phyloP scores from a whole-genome alignment of 768 basidiomycete genomes.

The Tricholoma furcatifolium region DNA sequence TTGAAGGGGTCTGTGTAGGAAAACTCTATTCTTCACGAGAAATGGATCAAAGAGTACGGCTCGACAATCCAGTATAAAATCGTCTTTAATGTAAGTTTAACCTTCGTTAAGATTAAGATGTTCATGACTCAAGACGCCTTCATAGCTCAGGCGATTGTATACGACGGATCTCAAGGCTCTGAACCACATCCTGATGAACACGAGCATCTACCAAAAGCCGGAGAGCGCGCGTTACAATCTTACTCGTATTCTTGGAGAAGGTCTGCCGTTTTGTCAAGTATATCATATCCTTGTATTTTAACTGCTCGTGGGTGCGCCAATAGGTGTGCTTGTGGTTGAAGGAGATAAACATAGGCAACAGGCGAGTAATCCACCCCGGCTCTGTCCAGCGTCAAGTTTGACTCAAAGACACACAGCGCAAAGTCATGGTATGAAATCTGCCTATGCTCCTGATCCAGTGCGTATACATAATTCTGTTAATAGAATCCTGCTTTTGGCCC shows the following conservation, averaged over 20 bases:
- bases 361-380: slow-evolving; percentile 19
- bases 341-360: slow-evolving; percentile 46
- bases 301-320: not conserved
- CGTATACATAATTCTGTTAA: not conserved
- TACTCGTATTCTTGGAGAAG: slow-evolving; percentile 41
- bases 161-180: slow-evolving; percentile 43
- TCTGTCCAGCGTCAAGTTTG: not conserved
- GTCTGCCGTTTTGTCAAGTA: slow-evolving; percentile 20
- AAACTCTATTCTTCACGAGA: slow-evolving; percentile 26
- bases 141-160: slow-evolving; percentile 15
- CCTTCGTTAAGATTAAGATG: slow-evolving; percentile 47
- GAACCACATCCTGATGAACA: slow-evolving; percentile 60
- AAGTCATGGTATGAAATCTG: slow-evolving; percentile 35
- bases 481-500: slow-evolving; percentile 70
- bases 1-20: slow-evolving; percentile 24
- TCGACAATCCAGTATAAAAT: slow-evolving; percentile 15
- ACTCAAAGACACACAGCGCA: slow-evolving; percentile 27
- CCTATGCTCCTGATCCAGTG: not conserved
- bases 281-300: not conserved
- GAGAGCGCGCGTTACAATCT: slow-evolving; percentile 35
- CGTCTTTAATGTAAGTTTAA: slow-evolving; percentile 40
- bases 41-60: slow-evolving; percentile 19
- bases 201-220: slow-evolving; percentile 56
- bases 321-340: slow-evolving; percentile 52
- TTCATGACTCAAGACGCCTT: slow-evolving; percentile 50